Evolutionary conservation across 1,284 basidiomycete species (phyloP).

Genomic region (Xerocomus tenax): DNA sequence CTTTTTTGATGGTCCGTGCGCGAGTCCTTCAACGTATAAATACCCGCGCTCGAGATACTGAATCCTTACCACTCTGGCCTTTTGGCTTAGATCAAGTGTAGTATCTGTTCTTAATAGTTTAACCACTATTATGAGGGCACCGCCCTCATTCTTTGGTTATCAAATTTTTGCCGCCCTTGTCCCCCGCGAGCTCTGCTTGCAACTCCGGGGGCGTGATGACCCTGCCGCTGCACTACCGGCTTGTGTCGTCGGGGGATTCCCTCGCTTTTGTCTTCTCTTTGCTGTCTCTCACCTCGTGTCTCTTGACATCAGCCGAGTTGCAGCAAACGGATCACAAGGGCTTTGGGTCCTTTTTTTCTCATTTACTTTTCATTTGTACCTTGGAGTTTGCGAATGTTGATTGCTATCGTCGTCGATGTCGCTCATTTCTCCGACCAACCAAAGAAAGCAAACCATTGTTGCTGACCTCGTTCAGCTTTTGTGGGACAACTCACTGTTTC

Average conservation of each 20-base stretch:
- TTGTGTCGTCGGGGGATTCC: slow-evolving; percentile 28
- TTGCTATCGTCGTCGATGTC: no score
- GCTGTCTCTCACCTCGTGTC: slow-evolving; percentile 1
- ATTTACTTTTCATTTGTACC: no score
- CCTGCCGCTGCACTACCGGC: slow-evolving; percentile 29
- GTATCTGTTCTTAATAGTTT: slow-evolving; percentile 44
- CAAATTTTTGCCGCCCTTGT: slow-evolving; percentile 30
- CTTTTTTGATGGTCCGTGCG: slow-evolving; percentile 11
- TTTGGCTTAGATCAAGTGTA: slow-evolving; percentile 87
- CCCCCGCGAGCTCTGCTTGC: slow-evolving; percentile 30
- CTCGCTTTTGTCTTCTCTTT: slow-evolving; percentile 19
- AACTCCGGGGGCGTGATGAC: slow-evolving; percentile 30
- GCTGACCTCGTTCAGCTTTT: no score
- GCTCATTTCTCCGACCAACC: no score
- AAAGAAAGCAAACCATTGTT: no score
- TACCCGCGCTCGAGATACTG: not conserved
- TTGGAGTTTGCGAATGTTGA: no score
- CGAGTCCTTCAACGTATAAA: slow-evolving; percentile 5
- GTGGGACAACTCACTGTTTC: no score
- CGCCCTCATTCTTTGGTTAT: slow-evolving; percentile 30
- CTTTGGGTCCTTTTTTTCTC: no score
- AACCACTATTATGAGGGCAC: slow-evolving; percentile 33
- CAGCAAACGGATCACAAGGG: slow-evolving; percentile 9
- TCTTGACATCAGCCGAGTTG: not conserved
- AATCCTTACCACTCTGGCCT: slow-evolving; percentile 13